Conservation (phyloP, 257 asterid genomes). For the Capsicum baccatum region DNA sequence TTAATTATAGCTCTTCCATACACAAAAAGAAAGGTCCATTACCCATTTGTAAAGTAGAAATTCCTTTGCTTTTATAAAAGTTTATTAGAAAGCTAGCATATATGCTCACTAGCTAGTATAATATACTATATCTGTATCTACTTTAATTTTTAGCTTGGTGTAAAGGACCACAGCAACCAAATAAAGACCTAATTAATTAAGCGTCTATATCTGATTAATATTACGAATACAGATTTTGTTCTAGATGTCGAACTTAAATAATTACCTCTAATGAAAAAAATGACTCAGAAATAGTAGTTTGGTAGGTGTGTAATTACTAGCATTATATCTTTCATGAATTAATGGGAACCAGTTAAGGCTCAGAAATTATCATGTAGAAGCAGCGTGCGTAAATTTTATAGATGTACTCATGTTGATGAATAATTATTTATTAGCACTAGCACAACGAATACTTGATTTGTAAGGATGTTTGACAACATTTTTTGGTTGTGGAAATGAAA, state of each 20-base stretch:
- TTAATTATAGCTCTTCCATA: constrained; percentile 8
- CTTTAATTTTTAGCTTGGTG: background rate
- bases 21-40: constrained; percentile 33
- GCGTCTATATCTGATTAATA: background rate
- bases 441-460: background rate
- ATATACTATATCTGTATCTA: background rate
- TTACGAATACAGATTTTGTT: background rate
- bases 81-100: constrained; percentile 39
- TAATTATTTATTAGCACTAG: background rate
- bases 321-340: background rate
- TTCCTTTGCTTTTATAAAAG: constrained; percentile 52
- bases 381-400: background rate
- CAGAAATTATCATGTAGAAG: background rate
- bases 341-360: background rate
- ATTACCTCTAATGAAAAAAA: background rate
- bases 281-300: background rate
- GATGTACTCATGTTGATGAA: background rate
- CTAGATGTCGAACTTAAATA: background rate
- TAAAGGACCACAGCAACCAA: constrained; percentile 5
- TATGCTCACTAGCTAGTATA: constrained; percentile 28
- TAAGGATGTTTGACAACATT: too few species aligned
- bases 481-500: background rate
- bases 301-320: background rate
- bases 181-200: background rate
- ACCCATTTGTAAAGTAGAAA: constrained; percentile 61